Conservation (phyloP, 768 basidiomycete genomes). For the Suillus alpinus region DNA sequence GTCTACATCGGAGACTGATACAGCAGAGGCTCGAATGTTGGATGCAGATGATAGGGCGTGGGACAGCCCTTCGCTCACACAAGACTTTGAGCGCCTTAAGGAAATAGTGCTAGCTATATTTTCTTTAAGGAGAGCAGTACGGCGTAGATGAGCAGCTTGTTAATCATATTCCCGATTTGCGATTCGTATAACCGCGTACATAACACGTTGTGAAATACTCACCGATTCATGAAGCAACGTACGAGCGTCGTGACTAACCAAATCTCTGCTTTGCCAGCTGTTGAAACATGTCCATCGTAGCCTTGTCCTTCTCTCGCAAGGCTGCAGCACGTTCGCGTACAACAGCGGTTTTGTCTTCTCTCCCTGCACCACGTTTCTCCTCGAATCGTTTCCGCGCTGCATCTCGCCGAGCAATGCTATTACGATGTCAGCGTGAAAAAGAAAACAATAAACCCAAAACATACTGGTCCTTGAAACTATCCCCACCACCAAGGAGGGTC, state of each 20-base stretch:
- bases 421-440: conserved; percentile 9
- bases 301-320: conserved; percentile 78
- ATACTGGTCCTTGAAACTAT: conserved; percentile 79
- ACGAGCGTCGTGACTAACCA: conserved; percentile 44
- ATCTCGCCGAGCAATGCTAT: conserved; percentile 73
- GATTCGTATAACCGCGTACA: background rate
- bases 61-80: conserved; percentile 13
- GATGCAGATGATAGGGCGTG: conserved; percentile 41
- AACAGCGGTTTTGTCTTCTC: conserved; percentile 50
- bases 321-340: conserved; percentile 61
- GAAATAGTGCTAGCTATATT: background rate
- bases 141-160: background rate
- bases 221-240: conserved; percentile 10
- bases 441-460: conserved; percentile 16
- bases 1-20: background rate
- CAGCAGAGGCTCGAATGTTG: conserved; percentile 23
- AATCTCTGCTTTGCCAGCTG: conserved; percentile 86
- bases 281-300: conserved; percentile 97
- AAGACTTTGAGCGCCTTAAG: background rate
- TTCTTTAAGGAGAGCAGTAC: background rate
- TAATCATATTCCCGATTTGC: background rate
- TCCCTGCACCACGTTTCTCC: conserved; percentile 40
- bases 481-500: conserved; percentile 78
- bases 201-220: conserved; percentile 10
- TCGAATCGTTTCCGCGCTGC: conserved; percentile 62